Evolutionary conservation across 176 grass and related monocot genomes (phyloP).

Genomic region (Oryza glumipatula): DNA sequence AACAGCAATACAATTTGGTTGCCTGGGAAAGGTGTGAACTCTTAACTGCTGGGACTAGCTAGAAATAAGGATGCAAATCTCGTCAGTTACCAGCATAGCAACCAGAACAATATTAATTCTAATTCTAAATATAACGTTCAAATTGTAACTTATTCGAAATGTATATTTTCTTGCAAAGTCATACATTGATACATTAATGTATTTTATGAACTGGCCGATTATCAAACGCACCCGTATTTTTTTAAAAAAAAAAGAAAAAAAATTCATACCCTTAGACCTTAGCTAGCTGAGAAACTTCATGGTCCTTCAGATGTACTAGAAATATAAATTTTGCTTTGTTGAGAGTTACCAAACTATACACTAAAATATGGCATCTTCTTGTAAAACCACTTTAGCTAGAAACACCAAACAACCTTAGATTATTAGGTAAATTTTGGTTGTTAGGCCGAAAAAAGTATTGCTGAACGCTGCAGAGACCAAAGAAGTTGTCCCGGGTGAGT

Average conservation of each 20-base stretch:
- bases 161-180: neutral
- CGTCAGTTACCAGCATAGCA: no score
- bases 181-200: neutral
- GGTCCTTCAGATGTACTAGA: no score
- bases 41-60: neutral
- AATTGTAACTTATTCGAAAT: neutral
- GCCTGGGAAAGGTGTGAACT: neutral
- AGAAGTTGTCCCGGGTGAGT: slow-evolving; percentile 33
- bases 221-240: neutral
- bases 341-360: no score
- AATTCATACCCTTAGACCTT: neutral
- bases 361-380: no score
- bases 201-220: no score
- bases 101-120: no score
- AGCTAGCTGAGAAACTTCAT: neutral
- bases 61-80: neutral
- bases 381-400: neutral
- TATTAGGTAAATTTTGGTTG: slow-evolving; percentile 33
- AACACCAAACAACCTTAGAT: neutral
- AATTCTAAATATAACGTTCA: neutral
- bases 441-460: slow-evolving; percentile 18
- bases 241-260: neutral
- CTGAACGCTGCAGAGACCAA: neutral
- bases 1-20: neutral
- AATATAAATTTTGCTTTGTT: no score